Conservation (phyloP, 2,329 filamentous ascomycete species). For the Colletotrichum phormii region DNA sequence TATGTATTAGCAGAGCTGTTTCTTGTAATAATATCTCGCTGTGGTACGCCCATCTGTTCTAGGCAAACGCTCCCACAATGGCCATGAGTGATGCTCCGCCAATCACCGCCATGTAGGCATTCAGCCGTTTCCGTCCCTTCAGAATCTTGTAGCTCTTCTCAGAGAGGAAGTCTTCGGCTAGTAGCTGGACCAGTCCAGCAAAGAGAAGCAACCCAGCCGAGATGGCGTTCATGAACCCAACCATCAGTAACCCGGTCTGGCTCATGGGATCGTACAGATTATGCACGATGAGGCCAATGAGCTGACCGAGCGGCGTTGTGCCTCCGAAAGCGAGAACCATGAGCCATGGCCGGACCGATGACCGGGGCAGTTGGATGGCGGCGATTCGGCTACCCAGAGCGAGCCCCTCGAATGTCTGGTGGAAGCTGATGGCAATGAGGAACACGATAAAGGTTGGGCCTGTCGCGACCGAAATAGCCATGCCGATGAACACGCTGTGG, state of each 20-base stretch:
- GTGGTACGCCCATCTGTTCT: constrained; percentile 29
- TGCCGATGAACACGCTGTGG: constrained; percentile 87
- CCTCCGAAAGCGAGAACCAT: constrained; percentile 82
- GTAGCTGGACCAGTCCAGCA: constrained; percentile 84
- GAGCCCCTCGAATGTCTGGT: constrained; percentile 90
- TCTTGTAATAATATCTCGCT: not conserved
- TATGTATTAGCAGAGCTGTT: not conserved
- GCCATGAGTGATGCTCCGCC: constrained; percentile 77
- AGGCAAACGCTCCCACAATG: constrained; percentile 79
- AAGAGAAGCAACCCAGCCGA: constrained; percentile 84
- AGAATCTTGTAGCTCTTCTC: constrained; percentile 79
- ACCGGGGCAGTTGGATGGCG: constrained; percentile 80
- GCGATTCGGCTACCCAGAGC: constrained; percentile 88
- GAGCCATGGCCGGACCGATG: constrained; percentile 82
- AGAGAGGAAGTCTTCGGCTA: constrained; percentile 85
- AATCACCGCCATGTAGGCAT: constrained; percentile 73
- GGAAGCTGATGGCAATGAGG: constrained; percentile 83
- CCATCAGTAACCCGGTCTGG: constrained; percentile 80
- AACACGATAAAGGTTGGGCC: constrained; percentile 85
- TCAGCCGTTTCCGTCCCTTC: constrained; percentile 69
- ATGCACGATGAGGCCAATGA: constrained; percentile 82
- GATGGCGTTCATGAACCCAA: constrained; percentile 89
- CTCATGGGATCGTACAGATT: constrained; percentile 84
- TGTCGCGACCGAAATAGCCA: constrained; percentile 85
- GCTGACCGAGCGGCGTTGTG: constrained; percentile 72